Conservation (phyloP, 371 early-diverging fungal genomes). For the Umbelopsis sp. region DNA sequence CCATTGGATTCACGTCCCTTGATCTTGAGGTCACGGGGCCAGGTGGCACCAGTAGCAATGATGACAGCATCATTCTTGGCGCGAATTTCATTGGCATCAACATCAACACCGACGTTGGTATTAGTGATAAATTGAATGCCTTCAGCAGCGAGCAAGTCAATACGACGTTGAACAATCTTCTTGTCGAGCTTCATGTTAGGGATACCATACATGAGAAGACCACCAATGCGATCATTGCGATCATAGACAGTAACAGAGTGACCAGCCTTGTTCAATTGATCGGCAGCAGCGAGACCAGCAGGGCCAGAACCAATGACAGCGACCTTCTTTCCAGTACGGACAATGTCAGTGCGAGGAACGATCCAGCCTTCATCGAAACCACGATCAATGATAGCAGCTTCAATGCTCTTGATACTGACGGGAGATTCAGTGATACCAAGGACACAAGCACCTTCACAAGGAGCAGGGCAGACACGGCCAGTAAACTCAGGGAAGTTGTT, state of each 20-base stretch:
- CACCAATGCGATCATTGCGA: slow-evolving; percentile 94
- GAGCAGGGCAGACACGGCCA: slow-evolving; percentile 93
- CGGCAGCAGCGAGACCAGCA: slow-evolving; percentile 95
- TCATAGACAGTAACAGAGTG: slow-evolving; percentile 95
- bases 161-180: slow-evolving; percentile 88
- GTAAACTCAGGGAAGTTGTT: slow-evolving; percentile 98
- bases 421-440: slow-evolving; percentile 91
- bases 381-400: slow-evolving; percentile 94
- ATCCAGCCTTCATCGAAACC: slow-evolving; percentile 98
- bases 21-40: slow-evolving; percentile 94
- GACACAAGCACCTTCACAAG: slow-evolving; percentile 91
- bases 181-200: slow-evolving; percentile 99
- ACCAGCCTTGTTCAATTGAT: slow-evolving; percentile 96
- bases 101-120: slow-evolving; percentile 85
- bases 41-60: slow-evolving; percentile 94
- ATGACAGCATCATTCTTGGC: slow-evolving; percentile 80
- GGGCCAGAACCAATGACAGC: slow-evolving; percentile 96
- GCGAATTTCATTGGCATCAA: slow-evolving; percentile 68
- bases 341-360: slow-evolving; percentile 74
- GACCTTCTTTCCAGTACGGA: slow-evolving; percentile 83
- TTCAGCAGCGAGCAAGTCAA: slow-evolving; percentile 90
- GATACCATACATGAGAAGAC: slow-evolving; percentile 96
- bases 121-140: slow-evolving; percentile 88
- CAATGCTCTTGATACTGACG: slow-evolving; percentile 96
- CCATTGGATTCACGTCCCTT: slow-evolving; percentile 86